These are phyloP conservation scores for Polygonum aviculare DNA, from an alignment of 148 eudicot genomes.

Conservation along the genomic window DNA sequence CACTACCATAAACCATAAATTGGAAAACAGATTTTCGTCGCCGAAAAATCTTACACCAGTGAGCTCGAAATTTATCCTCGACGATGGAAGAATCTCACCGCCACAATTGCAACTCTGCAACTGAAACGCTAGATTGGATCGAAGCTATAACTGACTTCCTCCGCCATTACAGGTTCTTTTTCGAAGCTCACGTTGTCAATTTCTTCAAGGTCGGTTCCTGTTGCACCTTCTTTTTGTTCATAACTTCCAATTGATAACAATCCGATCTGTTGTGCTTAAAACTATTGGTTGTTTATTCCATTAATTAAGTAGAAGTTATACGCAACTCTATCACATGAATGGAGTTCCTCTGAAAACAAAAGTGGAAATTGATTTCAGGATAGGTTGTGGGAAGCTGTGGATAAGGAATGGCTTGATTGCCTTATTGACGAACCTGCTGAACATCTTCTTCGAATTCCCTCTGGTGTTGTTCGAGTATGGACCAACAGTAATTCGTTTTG, in stretches of 20 bases:
- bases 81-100: slow-evolving; percentile 25
- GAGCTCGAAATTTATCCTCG: background rate
- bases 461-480: slow-evolving; percentile 64
- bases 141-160: slow-evolving; percentile 54
- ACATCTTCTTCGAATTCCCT: slow-evolving; percentile 70
- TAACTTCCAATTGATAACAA: background rate
- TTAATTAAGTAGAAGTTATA: too few relatives aligned
- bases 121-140: slow-evolving; percentile 75
- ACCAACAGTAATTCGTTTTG: background rate
- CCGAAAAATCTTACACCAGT: background rate
- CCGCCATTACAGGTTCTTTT: slow-evolving; percentile 50
- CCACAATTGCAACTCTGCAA: slow-evolving; percentile 49
- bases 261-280: background rate
- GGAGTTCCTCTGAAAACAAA: too few relatives aligned
- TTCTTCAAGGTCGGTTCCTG: slow-evolving; percentile 54
- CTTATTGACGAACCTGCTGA: slow-evolving; percentile 54
- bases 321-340: too few relatives aligned
- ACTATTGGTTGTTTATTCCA: too few relatives aligned
- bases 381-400: slow-evolving; percentile 73
- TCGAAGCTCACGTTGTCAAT: slow-evolving; percentile 68
- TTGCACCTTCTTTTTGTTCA: background rate
- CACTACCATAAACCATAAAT: background rate
- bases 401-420: slow-evolving; percentile 76
- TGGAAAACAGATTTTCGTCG: too few relatives aligned
- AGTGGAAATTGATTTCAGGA: slow-evolving; percentile 30